Percentiles rank a stretch among this genome's conserved stretches.
Conservation (phyloP, 2,329 filamentous ascomycete genomes). For the Claviceps africana region DNA sequence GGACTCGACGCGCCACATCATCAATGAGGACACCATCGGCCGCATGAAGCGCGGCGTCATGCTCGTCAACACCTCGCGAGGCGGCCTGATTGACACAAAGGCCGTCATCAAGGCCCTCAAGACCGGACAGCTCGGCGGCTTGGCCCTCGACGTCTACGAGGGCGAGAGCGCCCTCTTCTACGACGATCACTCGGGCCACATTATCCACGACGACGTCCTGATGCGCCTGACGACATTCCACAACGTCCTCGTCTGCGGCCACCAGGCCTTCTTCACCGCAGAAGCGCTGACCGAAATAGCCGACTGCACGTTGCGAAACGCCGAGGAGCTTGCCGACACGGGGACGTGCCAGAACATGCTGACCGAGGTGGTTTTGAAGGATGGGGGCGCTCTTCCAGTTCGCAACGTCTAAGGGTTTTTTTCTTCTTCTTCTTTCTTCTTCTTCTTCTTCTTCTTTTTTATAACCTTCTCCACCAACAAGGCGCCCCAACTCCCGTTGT, state of each 20-base stretch:
- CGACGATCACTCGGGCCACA: constrained; percentile 47
- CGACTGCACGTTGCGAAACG: constrained; percentile 42
- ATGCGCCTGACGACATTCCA: constrained; percentile 55
- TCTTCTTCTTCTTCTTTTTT: neutral
- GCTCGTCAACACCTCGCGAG: constrained; percentile 55
- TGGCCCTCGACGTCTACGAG: constrained; percentile 57
- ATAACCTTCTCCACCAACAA: too few relatives aligned
- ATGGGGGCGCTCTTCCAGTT: constrained; percentile 8
- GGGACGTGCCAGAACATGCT: constrained; percentile 22
- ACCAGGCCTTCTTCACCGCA: constrained; percentile 56
- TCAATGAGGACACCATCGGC: constrained; percentile 38
- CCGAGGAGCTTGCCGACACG: constrained; percentile 27
- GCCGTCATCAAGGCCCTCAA: constrained; percentile 49
- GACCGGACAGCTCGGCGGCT: constrained; percentile 41
- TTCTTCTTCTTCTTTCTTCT: too few relatives aligned
- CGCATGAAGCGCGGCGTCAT: constrained; percentile 46
- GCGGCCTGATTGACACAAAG: constrained; percentile 46
- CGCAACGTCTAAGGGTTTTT: constrained; percentile 5
- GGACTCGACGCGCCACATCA: constrained; percentile 43
- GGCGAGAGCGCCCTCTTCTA: constrained; percentile 51
- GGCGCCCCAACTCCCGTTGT: too few relatives aligned
- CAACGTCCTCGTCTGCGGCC: constrained; percentile 52
- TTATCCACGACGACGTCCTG: constrained; percentile 52
- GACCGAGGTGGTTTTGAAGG: constrained; percentile 12
- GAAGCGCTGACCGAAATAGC: constrained; percentile 53